Conservation (phyloP, 2,329 filamentous ascomycete species). For the Penicillium sp. region DNA sequence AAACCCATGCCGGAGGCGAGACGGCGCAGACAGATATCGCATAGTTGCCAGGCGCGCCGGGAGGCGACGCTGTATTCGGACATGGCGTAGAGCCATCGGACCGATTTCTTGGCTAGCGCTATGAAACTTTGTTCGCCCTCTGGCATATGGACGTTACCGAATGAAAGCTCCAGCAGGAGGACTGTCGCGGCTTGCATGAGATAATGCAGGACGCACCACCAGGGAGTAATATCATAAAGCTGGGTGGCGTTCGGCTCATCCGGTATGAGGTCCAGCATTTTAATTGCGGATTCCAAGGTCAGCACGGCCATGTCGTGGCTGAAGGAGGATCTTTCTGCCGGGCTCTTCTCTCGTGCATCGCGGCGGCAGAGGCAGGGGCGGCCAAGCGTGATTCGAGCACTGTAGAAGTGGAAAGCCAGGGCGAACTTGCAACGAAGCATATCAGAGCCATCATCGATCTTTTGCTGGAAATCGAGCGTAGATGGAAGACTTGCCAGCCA, state of each 20-base stretch:
- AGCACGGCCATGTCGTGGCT: constrained; percentile 45
- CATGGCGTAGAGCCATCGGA: constrained; percentile 49
- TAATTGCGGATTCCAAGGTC: constrained; percentile 44
- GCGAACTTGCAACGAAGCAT: constrained; percentile 44
- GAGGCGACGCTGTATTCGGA: constrained; percentile 44
- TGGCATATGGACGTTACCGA: constrained; percentile 49
- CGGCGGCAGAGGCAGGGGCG: constrained; percentile 53
- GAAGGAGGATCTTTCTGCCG: constrained; percentile 33
- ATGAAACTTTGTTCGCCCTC: constrained; percentile 44
- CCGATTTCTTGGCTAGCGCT: constrained; percentile 43
- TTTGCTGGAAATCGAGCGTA: constrained; percentile 42
- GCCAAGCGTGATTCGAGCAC: constrained; percentile 48
- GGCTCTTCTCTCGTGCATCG: constrained; percentile 37
- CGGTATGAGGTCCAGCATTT: constrained; percentile 47
- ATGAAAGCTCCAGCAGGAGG: constrained; percentile 52
- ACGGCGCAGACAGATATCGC: constrained; percentile 40
- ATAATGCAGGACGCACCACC: constrained; percentile 52
- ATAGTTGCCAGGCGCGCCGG: constrained; percentile 48
- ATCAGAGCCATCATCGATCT: constrained; percentile 37
- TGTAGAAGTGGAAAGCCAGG: constrained; percentile 51
- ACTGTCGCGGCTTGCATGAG: constrained; percentile 51
- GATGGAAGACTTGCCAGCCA: constrained; percentile 45
- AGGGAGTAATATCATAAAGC: constrained; percentile 47
- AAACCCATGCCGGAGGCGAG: constrained; percentile 40
- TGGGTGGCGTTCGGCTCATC: constrained; percentile 45